Conservation (phyloP, 2,329 filamentous ascomycete genomes). For the Tolypocladium inflatum region DNA sequence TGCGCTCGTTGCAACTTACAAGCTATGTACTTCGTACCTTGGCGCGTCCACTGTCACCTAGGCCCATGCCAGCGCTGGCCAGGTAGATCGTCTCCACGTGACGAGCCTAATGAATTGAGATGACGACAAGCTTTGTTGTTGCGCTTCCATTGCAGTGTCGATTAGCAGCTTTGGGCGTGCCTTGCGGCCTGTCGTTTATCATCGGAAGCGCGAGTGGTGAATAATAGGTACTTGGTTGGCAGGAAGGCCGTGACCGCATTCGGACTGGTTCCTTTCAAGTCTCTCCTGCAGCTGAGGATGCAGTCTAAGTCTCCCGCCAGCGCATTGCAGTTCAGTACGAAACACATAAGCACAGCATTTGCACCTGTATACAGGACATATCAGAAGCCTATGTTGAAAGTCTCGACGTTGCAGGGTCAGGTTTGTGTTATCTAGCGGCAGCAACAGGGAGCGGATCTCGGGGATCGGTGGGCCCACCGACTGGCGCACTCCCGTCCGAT, state of each 20-base stretch:
- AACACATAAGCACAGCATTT: not conserved
- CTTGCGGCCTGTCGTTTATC: not conserved
- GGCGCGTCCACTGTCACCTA: not conserved
- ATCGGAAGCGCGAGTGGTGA: not conserved
- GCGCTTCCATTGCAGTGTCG: not conserved
- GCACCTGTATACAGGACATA: not conserved
- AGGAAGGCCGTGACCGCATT: not conserved
- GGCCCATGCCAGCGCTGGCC: too few relatives aligned
- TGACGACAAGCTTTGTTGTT: not conserved
- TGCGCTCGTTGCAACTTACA: not conserved
- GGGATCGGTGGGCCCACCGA: constrained; percentile 11
- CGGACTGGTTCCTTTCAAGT: not conserved
- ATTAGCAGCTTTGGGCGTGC: not conserved
- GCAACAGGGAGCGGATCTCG: constrained; percentile 10
- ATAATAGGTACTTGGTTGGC: not conserved
- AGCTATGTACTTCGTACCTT: too few relatives aligned
- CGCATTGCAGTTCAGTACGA: not conserved
- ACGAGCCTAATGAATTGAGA: not conserved
- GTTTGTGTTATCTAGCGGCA: not conserved
- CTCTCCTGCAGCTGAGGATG: not conserved
- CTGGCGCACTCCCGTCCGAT: not conserved
- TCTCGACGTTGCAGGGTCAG: not conserved
- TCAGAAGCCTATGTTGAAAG: not conserved
- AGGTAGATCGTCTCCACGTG: not conserved
- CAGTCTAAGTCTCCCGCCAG: not conserved